A percentile compares a stretch with the other conserved stretches of the same genome.
Conservation (phyloP, 495 filamentous ascomycete genomes). For the Xylaria intraflava region DNA sequence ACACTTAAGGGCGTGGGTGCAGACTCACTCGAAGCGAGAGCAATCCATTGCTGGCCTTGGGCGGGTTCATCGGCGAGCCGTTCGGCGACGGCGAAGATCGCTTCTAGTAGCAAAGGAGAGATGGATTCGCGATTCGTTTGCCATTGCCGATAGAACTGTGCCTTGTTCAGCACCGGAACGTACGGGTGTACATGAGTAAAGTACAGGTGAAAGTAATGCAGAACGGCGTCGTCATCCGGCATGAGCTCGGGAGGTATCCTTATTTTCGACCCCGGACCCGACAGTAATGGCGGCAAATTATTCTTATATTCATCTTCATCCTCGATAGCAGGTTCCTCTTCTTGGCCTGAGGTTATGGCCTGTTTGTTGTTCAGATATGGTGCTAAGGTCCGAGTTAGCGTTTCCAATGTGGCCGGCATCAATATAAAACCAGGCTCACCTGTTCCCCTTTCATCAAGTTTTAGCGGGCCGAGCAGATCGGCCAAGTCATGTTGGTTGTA, state of each 20-base stretch:
- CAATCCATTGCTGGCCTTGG: constrained; percentile 90
- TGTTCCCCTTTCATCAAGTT: constrained; percentile 80
- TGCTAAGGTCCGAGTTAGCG: constrained; percentile 44
- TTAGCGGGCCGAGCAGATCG: constrained; percentile 76
- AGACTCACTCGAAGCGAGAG: constrained; percentile 76
- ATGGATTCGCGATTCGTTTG: constrained; percentile 75
- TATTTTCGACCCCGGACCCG: constrained; percentile 65
- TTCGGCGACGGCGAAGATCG: constrained; percentile 90
- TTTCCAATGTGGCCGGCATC: neutral
- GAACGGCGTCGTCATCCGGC: constrained; percentile 76
- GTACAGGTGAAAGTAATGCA: constrained; percentile 87
- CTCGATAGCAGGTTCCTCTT: constrained; percentile 72
- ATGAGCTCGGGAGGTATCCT: constrained; percentile 91
- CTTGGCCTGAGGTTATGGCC: constrained; percentile 40
- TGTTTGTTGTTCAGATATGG: constrained; percentile 77
- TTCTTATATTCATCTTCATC: constrained; percentile 61
- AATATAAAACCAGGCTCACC: constrained; percentile 49
- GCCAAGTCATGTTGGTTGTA: constrained; percentile 67
- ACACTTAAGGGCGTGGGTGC: neutral
- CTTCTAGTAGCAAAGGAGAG: constrained; percentile 86
- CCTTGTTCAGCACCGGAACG: constrained; percentile 83
- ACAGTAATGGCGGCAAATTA: constrained; percentile 56
- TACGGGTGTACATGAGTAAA: constrained; percentile 93
- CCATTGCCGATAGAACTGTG: constrained; percentile 88
- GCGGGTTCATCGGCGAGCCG: constrained; percentile 74